Percentiles rank a stretch among this genome's conserved stretches.
Evolutionary conservation across 2,329 filamentous ascomycete genomes (phyloP).

Genomic region (Penicillium capsulatum): DNA sequence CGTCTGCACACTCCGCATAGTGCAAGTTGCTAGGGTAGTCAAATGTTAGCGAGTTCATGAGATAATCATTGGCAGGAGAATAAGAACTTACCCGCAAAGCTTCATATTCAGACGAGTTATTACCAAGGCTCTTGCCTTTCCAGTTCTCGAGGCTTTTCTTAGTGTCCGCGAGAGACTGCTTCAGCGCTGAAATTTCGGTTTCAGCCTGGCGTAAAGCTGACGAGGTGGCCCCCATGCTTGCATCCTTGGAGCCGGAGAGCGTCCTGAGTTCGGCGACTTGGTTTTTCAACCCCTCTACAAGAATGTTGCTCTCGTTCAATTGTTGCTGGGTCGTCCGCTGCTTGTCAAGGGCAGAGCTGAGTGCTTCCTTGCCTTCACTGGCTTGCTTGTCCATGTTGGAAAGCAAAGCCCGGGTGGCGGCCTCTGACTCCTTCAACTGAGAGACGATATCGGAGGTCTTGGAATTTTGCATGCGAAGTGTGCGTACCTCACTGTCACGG

Average conservation of each 20-base stretch:
- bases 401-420: constrained; percentile 68
- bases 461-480: constrained; percentile 73
- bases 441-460: constrained; percentile 93
- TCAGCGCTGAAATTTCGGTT: constrained; percentile 72
- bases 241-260: constrained; percentile 71
- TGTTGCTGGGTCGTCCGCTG: constrained; percentile 71
- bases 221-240: constrained; percentile 61
- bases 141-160: constrained; percentile 81
- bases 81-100: constrained; percentile 70
- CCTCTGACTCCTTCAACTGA: constrained; percentile 86
- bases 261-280: constrained; percentile 75
- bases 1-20: constrained; percentile 89
- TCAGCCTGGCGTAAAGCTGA: constrained; percentile 58
- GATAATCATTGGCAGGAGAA: neutral
- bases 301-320: constrained; percentile 64
- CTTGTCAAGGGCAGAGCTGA: constrained; percentile 66
- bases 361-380: constrained; percentile 73
- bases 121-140: constrained; percentile 77
- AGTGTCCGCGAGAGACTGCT: constrained; percentile 69
- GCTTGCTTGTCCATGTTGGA: constrained; percentile 88
- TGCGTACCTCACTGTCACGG: constrained; percentile 72
- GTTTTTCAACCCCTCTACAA: constrained; percentile 66
- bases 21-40: constrained; percentile 58
- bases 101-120: constrained; percentile 76
- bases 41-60: constrained; percentile 14